Conservation (phyloP, 2,329 filamentous ascomycete genomes). For the Pyricularia pennisetigena region DNA sequence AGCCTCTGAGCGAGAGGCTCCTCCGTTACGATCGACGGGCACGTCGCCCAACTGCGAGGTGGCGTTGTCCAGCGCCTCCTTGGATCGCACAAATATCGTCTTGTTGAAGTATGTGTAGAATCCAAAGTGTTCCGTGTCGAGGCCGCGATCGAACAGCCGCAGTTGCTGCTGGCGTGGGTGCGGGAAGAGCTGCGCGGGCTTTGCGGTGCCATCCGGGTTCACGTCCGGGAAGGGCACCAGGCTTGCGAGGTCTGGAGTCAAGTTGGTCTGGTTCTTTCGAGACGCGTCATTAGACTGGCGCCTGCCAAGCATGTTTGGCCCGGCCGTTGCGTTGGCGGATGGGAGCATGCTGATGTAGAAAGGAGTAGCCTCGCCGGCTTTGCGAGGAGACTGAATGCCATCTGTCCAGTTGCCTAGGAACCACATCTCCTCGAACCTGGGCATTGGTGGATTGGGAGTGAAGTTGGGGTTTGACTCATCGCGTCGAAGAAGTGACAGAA, state of each 20-base stretch:
- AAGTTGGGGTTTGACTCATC: slow-evolving; percentile 20
- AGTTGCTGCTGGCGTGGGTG: slow-evolving; percentile 66
- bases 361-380: slow-evolving; percentile 77
- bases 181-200: slow-evolving; percentile 62
- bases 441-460: slow-evolving; percentile 44
- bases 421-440: slow-evolving; percentile 57
- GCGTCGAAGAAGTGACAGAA: background rate
- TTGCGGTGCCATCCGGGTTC: slow-evolving; percentile 60
- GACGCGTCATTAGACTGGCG: slow-evolving; percentile 7
- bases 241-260: slow-evolving; percentile 7
- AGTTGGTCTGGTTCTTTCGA: slow-evolving; percentile 3
- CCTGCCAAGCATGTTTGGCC: slow-evolving; percentile 16
- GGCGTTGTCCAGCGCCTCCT: slow-evolving; percentile 34
- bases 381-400: slow-evolving; percentile 51
- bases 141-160: slow-evolving; percentile 73
- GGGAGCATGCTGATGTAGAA: slow-evolving; percentile 73
- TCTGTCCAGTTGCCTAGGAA: slow-evolving; percentile 87
- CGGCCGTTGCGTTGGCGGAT: slow-evolving; percentile 24
- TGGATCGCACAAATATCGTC: slow-evolving; percentile 67
- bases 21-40: slow-evolving; percentile 43
- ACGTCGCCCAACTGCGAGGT: slow-evolving; percentile 27
- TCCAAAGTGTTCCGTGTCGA: slow-evolving; percentile 76
- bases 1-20: slow-evolving; percentile 41
- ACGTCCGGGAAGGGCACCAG: slow-evolving; percentile 55
- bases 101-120: slow-evolving; percentile 92